Base-by-base conservation (phyloP, 148 eudicot genomes). In the Fagopyrum tataricum region DNA sequence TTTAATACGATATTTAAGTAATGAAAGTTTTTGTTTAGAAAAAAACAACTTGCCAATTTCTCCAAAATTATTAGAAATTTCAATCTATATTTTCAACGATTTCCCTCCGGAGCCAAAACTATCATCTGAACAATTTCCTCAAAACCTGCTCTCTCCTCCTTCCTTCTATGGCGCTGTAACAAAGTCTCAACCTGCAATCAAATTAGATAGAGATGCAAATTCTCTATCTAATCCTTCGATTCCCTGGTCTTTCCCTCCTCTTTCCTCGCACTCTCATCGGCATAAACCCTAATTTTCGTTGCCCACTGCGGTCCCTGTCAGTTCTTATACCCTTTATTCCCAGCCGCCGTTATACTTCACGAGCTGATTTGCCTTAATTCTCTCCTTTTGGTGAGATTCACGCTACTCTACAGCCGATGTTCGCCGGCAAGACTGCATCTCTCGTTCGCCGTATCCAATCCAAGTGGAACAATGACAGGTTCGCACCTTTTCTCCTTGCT, bases 371-470 rank as follows among this genome's bases (percentile, higher is more conserved):
- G 47, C 40, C 71, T 40, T 46, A 17, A 37, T 67, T 39, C 66
- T 24, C 21, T 67, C 26, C 23, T 67, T 43, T 9, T 17, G 96
- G 98, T 0, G 97, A 93, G 82, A 83, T 91, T 61, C 98, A 93
- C 46, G 90, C 89, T 52, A 87, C 89, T 15, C 81, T 89, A 21
- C 46, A 20, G 12, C 71, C 71, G 40, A 67, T 67, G 47, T 67
- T 67, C 23, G 46, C 71, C 46, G 71, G 71, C 47, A 67, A 67
- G 71, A 67, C 71, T 20, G 88, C 98, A 4, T 87, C 96, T 14
- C 90, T 91, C 70, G 92, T 94, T 75, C 93, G 90, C 44, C 86
- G 90, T 4, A 80, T 95, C 76, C 83, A 78, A 46, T 71, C 88
- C 10, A 93, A 91, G 67, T 72, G 72, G 72, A 75, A 11, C 74